Base-by-base conservation (phyloP, 1,284 basidiomycete genomes). In the Ceratobasidium theobromae region DNA sequence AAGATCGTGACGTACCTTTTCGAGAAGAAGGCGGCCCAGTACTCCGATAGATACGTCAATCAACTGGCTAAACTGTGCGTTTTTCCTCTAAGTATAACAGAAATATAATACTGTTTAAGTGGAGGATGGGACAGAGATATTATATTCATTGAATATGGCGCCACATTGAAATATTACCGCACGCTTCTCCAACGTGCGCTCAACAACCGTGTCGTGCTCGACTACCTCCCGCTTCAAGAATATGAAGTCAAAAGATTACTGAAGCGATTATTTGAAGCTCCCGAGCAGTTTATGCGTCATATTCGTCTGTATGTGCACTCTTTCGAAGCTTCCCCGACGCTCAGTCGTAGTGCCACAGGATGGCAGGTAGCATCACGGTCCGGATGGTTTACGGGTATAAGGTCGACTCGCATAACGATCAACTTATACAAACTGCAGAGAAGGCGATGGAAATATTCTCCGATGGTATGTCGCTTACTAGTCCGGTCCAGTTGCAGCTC, bases 341-440 rank as follows among this genome's bases (percentile, higher is more conserved):
- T 41, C 21, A 14, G 9, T 4, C n/a, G 27, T 4, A 45, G 16
- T 25, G 27, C 9, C n/a, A 23, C n/a, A 65, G 51, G 30, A 64
- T 65, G 40, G 40, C 62, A 25, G 49, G 49, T 8, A 65, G 62
- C 18, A 38, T 65, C 11, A 51, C 62, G 18, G 46, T 65, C 4
- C 51, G 62, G 18, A 53, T 53, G 51, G 62, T 46, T 25, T 65
- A 65, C 35, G 62, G 62, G 1, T 65, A 65, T 30, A 65, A 53
- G 28, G 62, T 65, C 0, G 51, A 53, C 21, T 65, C 62, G 4
- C 11, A 49, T 8, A 28, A 65, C 35, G 62, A 65, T 35, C 51
- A 14, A 12, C 51, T 65, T 46, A 28, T 65, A 9, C 23, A 46
- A 32, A 40, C 49, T 1, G 62, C 40, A 12, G 62, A 65, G 18